These are phyloP conservation scores for Articulospora tetracladia DNA, from an alignment of 495 filamentous ascomycete genomes.

Conservation along the genomic window DNA sequence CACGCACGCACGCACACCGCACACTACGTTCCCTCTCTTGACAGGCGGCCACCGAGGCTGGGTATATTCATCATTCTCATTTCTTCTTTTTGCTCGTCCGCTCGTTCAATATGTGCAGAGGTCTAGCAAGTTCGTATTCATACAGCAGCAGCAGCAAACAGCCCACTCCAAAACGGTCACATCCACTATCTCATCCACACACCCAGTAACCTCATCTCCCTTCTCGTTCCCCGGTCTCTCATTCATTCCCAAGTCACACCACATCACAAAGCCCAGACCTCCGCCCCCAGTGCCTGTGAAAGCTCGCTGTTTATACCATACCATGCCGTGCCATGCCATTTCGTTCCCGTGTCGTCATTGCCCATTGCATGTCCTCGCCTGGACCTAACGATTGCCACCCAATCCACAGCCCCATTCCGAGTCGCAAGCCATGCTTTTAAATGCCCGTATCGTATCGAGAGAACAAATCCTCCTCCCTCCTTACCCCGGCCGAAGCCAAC, in stretches of 20 bases:
- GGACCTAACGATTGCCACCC: not conserved
- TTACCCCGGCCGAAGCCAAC: not conserved
- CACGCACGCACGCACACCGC: too few relatives aligned
- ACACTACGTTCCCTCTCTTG: too few relatives aligned
- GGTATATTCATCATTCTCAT: not conserved
- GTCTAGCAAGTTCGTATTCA: not conserved
- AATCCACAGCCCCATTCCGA: not conserved
- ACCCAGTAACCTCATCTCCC: too few relatives aligned
- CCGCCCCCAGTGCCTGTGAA: conserved; percentile 4
- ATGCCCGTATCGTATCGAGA: not conserved
- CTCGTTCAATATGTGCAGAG: not conserved
- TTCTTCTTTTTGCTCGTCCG: not conserved
- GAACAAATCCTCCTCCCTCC: not conserved
- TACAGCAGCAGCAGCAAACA: not conserved
- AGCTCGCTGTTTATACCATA: conserved; percentile 1
- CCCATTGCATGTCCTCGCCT: not conserved
- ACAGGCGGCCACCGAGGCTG: too few relatives aligned
- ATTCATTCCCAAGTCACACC: not conserved
- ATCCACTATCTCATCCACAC: too few relatives aligned
- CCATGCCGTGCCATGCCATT: not conserved
- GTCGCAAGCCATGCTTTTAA: not conserved
- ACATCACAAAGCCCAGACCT: not conserved
- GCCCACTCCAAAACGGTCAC: too few relatives aligned
- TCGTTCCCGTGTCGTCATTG: not conserved
- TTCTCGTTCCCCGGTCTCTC: too few relatives aligned